These are phyloP conservation scores for Thielaviopsis populi DNA, from an alignment of 2,329 filamentous ascomycete genomes.

Conservation along the genomic window DNA sequence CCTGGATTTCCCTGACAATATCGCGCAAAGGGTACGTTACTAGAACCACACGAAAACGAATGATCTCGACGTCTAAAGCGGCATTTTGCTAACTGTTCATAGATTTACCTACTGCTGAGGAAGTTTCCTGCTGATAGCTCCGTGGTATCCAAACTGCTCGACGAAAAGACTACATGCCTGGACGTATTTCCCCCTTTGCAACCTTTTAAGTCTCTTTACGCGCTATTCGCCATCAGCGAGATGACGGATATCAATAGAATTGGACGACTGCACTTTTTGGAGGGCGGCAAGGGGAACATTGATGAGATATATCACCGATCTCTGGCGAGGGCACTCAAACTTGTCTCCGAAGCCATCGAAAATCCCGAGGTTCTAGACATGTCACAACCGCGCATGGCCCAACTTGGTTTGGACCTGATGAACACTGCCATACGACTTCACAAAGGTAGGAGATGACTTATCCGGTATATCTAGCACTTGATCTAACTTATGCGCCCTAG, in stretches of 20 bases:
- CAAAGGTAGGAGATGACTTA: conserved; percentile 24
- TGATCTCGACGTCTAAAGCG: background rate
- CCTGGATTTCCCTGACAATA: conserved; percentile 54
- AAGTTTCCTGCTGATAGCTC: conserved; percentile 54
- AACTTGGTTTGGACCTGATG: conserved; percentile 11
- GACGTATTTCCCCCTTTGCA: conserved; percentile 54
- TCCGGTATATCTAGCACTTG: background rate
- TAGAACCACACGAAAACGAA: conserved; percentile 17
- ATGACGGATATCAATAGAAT: conserved; percentile 33
- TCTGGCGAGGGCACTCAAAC: conserved; percentile 32
- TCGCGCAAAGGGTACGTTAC: conserved; percentile 47
- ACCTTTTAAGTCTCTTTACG: conserved; percentile 61
- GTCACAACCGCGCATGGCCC: conserved; percentile 1
- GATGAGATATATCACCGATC: conserved; percentile 24
- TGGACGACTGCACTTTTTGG: conserved; percentile 17
- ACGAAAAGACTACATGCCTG: conserved; percentile 34
- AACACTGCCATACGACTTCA: conserved; percentile 24
- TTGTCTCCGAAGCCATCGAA: conserved; percentile 46
- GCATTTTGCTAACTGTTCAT: background rate
- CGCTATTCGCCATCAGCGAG: conserved; percentile 48
- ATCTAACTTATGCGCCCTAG: background rate
- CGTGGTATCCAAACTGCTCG: conserved; percentile 44
- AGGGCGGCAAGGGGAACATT: background rate
- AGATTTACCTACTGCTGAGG: conserved; percentile 57
- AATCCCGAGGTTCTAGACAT: conserved; percentile 36